phyloP scores from a whole-genome alignment of 345 rosid genomes.

The Dipteronia sinensis region DNA sequence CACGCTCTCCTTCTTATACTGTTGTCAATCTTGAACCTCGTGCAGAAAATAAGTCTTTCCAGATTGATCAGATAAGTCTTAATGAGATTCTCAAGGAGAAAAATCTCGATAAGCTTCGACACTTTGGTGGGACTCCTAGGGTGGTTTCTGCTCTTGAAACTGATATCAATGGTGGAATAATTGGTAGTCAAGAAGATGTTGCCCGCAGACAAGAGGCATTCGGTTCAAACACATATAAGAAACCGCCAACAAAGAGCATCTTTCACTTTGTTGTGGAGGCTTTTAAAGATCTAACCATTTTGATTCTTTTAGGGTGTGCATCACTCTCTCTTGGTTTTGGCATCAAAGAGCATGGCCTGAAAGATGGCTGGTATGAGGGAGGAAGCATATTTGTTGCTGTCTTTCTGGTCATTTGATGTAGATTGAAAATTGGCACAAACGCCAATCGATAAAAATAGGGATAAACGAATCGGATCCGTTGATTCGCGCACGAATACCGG shows the following conservation, averaged over 20 bases:
- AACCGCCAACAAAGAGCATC: slow-evolving; percentile 30
- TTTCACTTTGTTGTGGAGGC: slow-evolving; percentile 25
- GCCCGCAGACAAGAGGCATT: slow-evolving; percentile 27
- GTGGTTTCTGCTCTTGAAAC: slow-evolving; percentile 27
- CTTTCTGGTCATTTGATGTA: slow-evolving; percentile 25
- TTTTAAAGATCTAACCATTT: slow-evolving; percentile 24
- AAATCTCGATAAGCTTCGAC: neutral
- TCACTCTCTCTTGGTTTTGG: slow-evolving; percentile 32
- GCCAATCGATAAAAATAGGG: too few species aligned
- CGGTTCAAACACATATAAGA: slow-evolving; percentile 39
- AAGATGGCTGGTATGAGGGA: slow-evolving; percentile 38
- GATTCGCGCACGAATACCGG: too few species aligned
- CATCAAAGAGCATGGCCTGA: slow-evolving; percentile 27
- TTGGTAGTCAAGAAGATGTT: slow-evolving; percentile 23
- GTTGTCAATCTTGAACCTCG: neutral
- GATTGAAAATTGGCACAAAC: too few species aligned
- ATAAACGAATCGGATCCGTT: too few species aligned
- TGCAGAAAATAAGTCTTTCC: slow-evolving; percentile 8
- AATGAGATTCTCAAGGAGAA: slow-evolving; percentile 22
- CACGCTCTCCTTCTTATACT: slow-evolving; percentile 29
- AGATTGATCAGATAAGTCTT: slow-evolving; percentile 24
- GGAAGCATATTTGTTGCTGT: slow-evolving; percentile 31
- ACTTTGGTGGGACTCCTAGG: slow-evolving; percentile 24
- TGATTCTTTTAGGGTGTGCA: slow-evolving; percentile 31
- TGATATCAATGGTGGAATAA: slow-evolving; percentile 19